Percentiles rank a stretch among this genome's conserved stretches.
Evolutionary conservation across 2,329 filamentous ascomycete species (phyloP).

Genomic region (Colletotrichum tofieldiae): DNA sequence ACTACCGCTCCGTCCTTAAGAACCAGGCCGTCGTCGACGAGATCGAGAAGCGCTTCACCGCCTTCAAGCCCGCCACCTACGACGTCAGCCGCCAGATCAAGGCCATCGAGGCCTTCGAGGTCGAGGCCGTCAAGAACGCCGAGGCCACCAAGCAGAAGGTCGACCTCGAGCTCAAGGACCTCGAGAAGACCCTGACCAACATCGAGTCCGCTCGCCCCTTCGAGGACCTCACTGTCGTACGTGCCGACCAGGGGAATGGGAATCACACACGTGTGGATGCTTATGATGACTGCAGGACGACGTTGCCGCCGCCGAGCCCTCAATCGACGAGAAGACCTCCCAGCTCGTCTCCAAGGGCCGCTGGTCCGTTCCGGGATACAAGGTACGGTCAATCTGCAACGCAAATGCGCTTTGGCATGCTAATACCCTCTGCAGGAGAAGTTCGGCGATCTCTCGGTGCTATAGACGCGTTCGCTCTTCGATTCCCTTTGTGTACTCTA

Average conservation of each 20-base stretch:
- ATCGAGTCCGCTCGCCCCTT: constrained; percentile 97
- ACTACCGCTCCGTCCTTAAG: constrained; percentile 94
- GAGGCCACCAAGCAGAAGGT: constrained; percentile 97
- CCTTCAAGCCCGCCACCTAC: constrained; percentile 94
- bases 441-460: constrained; percentile 95
- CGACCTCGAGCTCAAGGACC: constrained; percentile 92
- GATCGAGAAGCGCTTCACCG: constrained; percentile 95
- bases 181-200: constrained; percentile 95
- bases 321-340: constrained; percentile 96
- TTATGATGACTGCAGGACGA: constrained; percentile 79
- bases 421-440: constrained; percentile 83
- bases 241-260: constrained; percentile 58
- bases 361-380: constrained; percentile 99
- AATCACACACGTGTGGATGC: constrained; percentile 16
- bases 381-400: constrained; percentile 73
- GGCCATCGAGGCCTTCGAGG: constrained; percentile 98
- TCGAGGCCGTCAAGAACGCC: constrained; percentile 96
- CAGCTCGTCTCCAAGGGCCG: constrained; percentile 97
- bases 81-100: constrained; percentile 95
- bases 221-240: constrained; percentile 96
- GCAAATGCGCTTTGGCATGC: constrained; percentile 46
- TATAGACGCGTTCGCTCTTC: constrained; percentile 75
- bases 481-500: constrained; percentile 76
- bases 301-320: constrained; percentile 92
- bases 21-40: constrained; percentile 96